These are phyloP conservation scores for Pleurotus tuber-regium DNA, from an alignment of 768 basidiomycete species.

Conservation along the genomic window DNA sequence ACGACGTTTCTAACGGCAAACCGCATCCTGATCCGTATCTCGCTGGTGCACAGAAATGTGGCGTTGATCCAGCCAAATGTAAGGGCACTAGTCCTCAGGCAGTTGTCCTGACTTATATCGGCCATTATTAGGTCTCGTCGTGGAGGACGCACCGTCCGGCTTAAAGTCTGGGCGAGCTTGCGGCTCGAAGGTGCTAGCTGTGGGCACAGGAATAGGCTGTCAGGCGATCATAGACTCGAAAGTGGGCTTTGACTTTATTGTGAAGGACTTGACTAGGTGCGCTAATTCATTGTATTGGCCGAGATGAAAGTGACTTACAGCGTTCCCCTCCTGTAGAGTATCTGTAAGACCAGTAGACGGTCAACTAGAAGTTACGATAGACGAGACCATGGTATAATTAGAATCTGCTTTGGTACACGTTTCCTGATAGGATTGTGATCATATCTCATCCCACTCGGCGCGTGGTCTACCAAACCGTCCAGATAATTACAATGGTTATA, in stretches of 20 bases:
- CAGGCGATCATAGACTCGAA: conserved; percentile 49
- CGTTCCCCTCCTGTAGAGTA: conserved; percentile 31
- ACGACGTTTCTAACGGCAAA: conserved; percentile 72
- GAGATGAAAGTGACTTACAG: neutral
- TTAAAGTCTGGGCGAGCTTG: conserved; percentile 72
- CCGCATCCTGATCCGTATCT: conserved; percentile 90
- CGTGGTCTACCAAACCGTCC: neutral
- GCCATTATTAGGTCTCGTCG: conserved; percentile 61
- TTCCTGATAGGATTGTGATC: too few relatives aligned
- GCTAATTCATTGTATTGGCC: conserved; percentile 17
- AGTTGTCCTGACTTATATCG: neutral
- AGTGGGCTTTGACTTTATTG: conserved; percentile 63
- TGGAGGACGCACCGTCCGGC: conserved; percentile 90
- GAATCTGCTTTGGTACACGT: too few relatives aligned
- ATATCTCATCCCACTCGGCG: too few relatives aligned
- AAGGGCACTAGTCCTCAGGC: conserved; percentile 15
- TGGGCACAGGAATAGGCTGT: conserved; percentile 76
- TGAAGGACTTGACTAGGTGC: conserved; percentile 66
- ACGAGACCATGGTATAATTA: conserved; percentile 24
- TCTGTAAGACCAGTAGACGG: conserved; percentile 41
- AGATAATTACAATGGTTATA: conserved; percentile 1
- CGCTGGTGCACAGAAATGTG: conserved; percentile 62
- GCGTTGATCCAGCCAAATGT: conserved; percentile 59
- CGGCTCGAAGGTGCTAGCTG: conserved; percentile 74
- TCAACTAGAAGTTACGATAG: conserved; percentile 45